Conservation (phyloP, 805 yeast genomes). For the Torulaspora indica region DNA sequence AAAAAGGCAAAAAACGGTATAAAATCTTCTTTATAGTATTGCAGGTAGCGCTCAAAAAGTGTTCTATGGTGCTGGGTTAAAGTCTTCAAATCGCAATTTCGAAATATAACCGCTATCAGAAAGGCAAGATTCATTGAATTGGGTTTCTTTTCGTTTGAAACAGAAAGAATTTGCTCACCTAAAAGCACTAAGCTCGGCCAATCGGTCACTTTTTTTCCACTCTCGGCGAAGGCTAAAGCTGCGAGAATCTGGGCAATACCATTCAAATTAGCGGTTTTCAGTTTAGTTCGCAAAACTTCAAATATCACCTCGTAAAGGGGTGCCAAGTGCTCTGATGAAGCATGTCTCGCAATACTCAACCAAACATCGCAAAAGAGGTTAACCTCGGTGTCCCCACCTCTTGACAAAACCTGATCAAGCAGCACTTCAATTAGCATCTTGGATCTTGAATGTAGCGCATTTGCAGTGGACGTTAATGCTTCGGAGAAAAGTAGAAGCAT, state of each 20-base stretch:
- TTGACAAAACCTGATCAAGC: constrained; percentile 33
- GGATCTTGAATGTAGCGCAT: constrained; percentile 71
- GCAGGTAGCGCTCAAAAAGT: constrained; percentile 40
- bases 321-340: constrained; percentile 44
- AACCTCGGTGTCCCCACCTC: constrained; percentile 18
- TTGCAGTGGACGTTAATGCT: constrained; percentile 66
- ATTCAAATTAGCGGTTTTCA: constrained; percentile 23
- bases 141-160: constrained; percentile 8
- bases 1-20: constrained; percentile 40
- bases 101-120: constrained; percentile 46
- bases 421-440: constrained; percentile 45
- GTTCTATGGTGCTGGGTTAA: constrained; percentile 46
- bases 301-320: constrained; percentile 41
- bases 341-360: constrained; percentile 50
- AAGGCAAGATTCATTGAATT: constrained; percentile 38
- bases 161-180: constrained; percentile 14
- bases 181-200: constrained; percentile 41
- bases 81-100: constrained; percentile 49
- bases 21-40: constrained; percentile 43
- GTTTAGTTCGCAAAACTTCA: constrained; percentile 19
- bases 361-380: constrained; percentile 57
- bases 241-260: constrained; percentile 41
- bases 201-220: constrained; percentile 56
- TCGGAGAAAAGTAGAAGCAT: constrained; percentile 62
- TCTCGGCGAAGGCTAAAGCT: constrained; percentile 57